Evolutionary conservation across 1,139 yeast genomes (phyloP), one percentile per base, ranked within the genome.

Genomic region (Saccharomyces hybrid): DNA sequence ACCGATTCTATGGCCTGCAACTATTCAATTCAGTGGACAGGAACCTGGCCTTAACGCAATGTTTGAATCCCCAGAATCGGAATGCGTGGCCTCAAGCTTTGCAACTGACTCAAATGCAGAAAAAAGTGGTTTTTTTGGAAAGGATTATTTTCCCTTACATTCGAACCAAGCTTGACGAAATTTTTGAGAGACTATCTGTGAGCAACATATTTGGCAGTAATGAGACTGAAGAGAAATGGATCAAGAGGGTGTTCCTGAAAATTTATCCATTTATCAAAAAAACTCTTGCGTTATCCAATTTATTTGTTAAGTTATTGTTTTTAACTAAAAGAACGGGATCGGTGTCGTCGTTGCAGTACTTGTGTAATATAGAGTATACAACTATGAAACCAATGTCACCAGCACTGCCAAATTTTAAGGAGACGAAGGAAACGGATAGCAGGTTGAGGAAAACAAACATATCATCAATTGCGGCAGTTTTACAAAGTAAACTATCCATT

Each of bases 1-100:
- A 91, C 68, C 88, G 88, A 68, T 93, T 91, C 67, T 91, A 93
- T 66, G 98, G 97, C 1, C 72, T 93, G 61, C 89, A 90, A 67
- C 73, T 96, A 52, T 82, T 82, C 54, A 62, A 78, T 3, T 70
- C 78, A 47, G 66, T 76, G 11, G 63, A 64, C 42, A 60, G 65
- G 26, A 63, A 65, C 5, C 55, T 66, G 23, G 58, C 66, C 8
- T 61, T 67, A 25, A 66, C 61, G 14, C 58, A 58, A 41, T 38
- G 52, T 5, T 46, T 50, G 6, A 48, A 46, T 46, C 46, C 46
- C 5, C 19, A 31, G 16, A 65, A 50, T 29, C 49, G 52, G 38
- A 31, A 31, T 31, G 13, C 34, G 14, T 64, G 67, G 67, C 63
- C 65, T 6, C 49, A 16, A 7, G 57, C 57, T 1, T 47, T 87